Evolutionary conservation across 306 rosid genomes (phyloP), one percentile per base, ranked within the genome.

Genomic region (Cucumis melo): DNA sequence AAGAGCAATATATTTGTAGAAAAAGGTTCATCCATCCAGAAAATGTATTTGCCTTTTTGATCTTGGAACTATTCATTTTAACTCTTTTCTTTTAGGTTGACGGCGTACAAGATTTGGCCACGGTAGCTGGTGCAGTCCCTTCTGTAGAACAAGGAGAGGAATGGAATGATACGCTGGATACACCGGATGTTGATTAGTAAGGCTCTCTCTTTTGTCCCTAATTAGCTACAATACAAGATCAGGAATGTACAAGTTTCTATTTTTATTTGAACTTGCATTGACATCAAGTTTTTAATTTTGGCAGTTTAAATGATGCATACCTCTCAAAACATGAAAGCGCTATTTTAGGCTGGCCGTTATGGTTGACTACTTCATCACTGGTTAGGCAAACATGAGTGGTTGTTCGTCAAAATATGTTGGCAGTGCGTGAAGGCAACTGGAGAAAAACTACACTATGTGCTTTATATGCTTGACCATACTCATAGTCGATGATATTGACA

Each of bases 181-280:
- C 91, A 73, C 98, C 97, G 38, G 97, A 93, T 77, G 98, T 92
- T 5, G 96, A 92, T 20, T 86, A 78, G 96, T 87, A 85, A 58
- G 36, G 23, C 19, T 63, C 36, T 56, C n/a, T 17, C 21, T 21
- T 74, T 57, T 27, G 17, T 24, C 27, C 21, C 73, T 9, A 2
- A 42, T 29, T 20, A 74, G 50, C 36, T 54, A 12, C 32, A 44
- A 44, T 42, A 10, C 10, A 54, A 27, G 23, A 58, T 42, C 21
- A 16, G 57, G 13, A 51, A 41, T 41, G 6, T 57, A 41, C 20
- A 54, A 50, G 10, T 13, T 27, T 27, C 42, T 46, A 8, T 53
- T 20, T 19, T 34, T 44, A 15, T 51, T 41, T 53, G 32, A 72
- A 39, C 55, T 72, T 54, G 50, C 74, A 78, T 84, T 80, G 73